These are phyloP conservation scores for Ballota nigra DNA, from an alignment of 257 asterid species.

Conservation along the genomic window DNA sequence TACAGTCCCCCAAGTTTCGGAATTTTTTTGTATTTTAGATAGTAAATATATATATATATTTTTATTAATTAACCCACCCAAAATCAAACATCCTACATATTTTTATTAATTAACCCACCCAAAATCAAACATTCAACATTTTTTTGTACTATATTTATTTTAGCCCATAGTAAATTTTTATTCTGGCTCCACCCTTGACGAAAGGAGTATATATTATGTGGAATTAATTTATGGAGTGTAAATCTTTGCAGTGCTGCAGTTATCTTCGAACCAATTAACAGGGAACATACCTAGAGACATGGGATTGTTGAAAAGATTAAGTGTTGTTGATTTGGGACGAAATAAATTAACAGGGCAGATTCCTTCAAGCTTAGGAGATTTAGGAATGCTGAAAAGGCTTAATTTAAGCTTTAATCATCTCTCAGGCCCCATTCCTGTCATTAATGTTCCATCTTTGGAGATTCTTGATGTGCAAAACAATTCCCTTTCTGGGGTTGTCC, in stretches of 20 bases:
- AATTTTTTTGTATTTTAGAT: too few relatives aligned
- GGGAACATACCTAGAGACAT: constrained; percentile 68
- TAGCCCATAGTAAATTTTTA: too few relatives aligned
- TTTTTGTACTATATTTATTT: too few relatives aligned
- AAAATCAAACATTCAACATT: too few relatives aligned
- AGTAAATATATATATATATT: too few relatives aligned
- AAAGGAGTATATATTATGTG: background rate
- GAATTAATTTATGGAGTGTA: background rate
- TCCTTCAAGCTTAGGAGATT: constrained; percentile 58
- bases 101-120: too few relatives aligned
- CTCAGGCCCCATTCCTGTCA: constrained; percentile 63
- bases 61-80: too few relatives aligned
- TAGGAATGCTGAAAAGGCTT: constrained; percentile 44
- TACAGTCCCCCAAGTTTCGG: too few relatives aligned
- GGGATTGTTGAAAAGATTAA: constrained; percentile 51
- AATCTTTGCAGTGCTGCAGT: constrained; percentile 70
- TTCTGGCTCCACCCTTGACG: too few relatives aligned
- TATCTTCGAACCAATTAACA: constrained; percentile 62
- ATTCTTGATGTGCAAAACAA: constrained; percentile 70
- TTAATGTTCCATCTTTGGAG: constrained; percentile 49
- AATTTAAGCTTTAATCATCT: constrained; percentile 63
- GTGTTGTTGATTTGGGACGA: constrained; percentile 48
- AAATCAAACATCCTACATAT: too few relatives aligned
- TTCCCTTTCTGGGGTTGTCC: constrained; percentile 70
- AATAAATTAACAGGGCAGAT: constrained; percentile 58